Percentiles rank a stretch among this genome's conserved stretches.
phyloP scores from a whole-genome alignment of 108 stramenopile species.

The Cyclotella choctawhatcheeana region DNA sequence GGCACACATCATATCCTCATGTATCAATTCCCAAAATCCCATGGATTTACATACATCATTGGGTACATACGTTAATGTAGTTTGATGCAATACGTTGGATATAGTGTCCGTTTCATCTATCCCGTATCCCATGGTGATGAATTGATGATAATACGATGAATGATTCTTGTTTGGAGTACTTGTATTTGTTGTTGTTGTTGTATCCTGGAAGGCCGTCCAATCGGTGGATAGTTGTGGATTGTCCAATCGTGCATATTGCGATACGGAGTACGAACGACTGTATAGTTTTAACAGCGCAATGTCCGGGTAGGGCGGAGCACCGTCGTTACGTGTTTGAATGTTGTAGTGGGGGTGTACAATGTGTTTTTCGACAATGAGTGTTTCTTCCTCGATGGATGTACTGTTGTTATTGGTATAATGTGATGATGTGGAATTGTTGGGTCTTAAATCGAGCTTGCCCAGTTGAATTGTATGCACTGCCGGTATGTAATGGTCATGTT shows the following conservation, averaged over 20 bases:
- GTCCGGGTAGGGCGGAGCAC: slow-evolving; percentile 15
- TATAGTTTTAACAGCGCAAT: slow-evolving; percentile 13
- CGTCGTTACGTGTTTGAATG: not conserved
- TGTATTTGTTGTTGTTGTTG: not conserved
- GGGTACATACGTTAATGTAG: slow-evolving; percentile 1
- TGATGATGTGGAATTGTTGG: slow-evolving; percentile 11
- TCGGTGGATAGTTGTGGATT: slow-evolving; percentile 5
- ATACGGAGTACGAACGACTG: not conserved
- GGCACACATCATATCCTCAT: slow-evolving; percentile 53
- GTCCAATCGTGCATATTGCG: slow-evolving; percentile 3
- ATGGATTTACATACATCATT: slow-evolving; percentile 7
- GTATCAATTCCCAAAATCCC: slow-evolving; percentile 22
- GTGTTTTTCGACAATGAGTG: slow-evolving; percentile 4
- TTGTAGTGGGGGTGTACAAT: slow-evolving; percentile 14
- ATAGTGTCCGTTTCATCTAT: not conserved
- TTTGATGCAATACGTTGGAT: slow-evolving; percentile 14
- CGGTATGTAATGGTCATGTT: slow-evolving; percentile 9
- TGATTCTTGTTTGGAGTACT: too few species aligned
- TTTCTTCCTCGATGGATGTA: not conserved
- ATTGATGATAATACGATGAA: too few species aligned
- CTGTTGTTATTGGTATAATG: not conserved
- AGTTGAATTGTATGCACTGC: slow-evolving; percentile 15
- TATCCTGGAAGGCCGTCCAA: not conserved
- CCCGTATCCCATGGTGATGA: slow-evolving; percentile 13
- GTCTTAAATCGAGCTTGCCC: slow-evolving; percentile 11